phyloP scores from a whole-genome alignment of 805 yeast species.

The Schwanniomyces sp. region DNA sequence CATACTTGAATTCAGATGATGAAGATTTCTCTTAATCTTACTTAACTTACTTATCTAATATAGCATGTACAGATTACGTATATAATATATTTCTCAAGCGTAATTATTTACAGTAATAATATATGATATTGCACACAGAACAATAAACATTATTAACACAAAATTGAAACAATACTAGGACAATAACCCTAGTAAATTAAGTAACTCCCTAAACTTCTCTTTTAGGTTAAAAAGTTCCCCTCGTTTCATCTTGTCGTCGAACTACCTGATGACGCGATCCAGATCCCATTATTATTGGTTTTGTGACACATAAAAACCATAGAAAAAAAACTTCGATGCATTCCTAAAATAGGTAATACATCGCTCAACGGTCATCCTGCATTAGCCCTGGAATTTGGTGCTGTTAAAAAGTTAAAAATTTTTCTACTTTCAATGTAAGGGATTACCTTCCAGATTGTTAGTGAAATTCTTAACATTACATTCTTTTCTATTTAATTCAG shows the following conservation, averaged over 20 bases:
- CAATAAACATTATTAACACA: not conserved
- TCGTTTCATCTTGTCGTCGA: not conserved
- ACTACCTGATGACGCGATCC: not conserved
- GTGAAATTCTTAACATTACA: not conserved
- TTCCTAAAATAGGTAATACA: not conserved
- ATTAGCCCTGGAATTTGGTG: not conserved
- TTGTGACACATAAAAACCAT: not conserved
- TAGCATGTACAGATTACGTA: not conserved
- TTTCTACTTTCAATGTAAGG: not conserved
- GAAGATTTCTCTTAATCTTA: slow-evolving; percentile 35
- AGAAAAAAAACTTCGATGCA: not conserved
- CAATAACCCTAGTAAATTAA: not conserved
- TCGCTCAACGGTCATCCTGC: slow-evolving; percentile 1
- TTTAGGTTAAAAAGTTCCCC: not conserved
- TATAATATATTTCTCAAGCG: not conserved
- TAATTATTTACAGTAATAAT: not conserved
- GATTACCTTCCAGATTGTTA: not conserved
- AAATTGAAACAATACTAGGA: not conserved
- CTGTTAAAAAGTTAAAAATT: not conserved
- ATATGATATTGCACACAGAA: not conserved
- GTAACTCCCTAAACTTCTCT: not conserved
- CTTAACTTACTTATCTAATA: not conserved
- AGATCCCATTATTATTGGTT: not conserved
- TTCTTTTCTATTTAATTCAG: not conserved
- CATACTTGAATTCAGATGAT: slow-evolving; percentile 66